phyloP scores from a whole-genome alignment of 2,329 filamentous ascomycete species.

The Cladosporium austrohemisphaericum region DNA sequence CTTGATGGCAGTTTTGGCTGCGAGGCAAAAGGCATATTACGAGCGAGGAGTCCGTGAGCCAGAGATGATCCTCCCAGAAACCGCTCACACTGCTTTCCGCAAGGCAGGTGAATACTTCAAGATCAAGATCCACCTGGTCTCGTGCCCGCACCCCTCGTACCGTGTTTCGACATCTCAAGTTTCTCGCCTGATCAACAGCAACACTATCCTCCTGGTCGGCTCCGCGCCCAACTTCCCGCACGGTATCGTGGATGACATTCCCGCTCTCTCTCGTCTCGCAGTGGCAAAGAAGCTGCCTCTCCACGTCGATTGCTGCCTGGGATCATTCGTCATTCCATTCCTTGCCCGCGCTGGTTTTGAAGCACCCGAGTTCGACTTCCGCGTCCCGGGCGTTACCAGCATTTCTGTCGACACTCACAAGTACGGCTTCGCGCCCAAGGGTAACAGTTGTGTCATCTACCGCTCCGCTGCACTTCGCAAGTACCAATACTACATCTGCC shows the following conservation, averaged over 20 bases:
- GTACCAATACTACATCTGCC: slow-evolving; percentile 94
- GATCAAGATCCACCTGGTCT: slow-evolving; percentile 86
- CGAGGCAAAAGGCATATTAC: slow-evolving; percentile 79
- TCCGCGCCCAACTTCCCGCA: slow-evolving; percentile 97
- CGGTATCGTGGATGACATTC: slow-evolving; percentile 94
- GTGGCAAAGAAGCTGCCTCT: slow-evolving; percentile 75
- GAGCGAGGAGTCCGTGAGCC: slow-evolving; percentile 88
- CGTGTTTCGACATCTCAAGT: slow-evolving; percentile 78
- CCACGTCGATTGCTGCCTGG: slow-evolving; percentile 96
- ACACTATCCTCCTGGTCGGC: slow-evolving; percentile 89
- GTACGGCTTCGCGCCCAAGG: slow-evolving; percentile 97
- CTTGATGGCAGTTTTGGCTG: slow-evolving; percentile 87
- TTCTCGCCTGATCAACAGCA: slow-evolving; percentile 82
- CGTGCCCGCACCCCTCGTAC: slow-evolving; percentile 79
- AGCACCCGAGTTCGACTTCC: slow-evolving; percentile 85
- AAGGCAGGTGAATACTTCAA: slow-evolving; percentile 95
- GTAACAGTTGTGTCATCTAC: slow-evolving; percentile 91
- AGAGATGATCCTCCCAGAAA: slow-evolving; percentile 96
- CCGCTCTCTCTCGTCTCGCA: slow-evolving; percentile 77
- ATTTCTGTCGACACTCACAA: slow-evolving; percentile 98
- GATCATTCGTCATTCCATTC: slow-evolving; percentile 90
- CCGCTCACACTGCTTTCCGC: slow-evolving; percentile 91
- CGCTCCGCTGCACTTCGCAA: slow-evolving; percentile 71
- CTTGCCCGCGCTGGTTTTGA: slow-evolving; percentile 93
- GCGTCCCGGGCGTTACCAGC: slow-evolving; percentile 86